phyloP scores from a whole-genome alignment of 129 eudicot genomes.

The Arctium lappa region DNA sequence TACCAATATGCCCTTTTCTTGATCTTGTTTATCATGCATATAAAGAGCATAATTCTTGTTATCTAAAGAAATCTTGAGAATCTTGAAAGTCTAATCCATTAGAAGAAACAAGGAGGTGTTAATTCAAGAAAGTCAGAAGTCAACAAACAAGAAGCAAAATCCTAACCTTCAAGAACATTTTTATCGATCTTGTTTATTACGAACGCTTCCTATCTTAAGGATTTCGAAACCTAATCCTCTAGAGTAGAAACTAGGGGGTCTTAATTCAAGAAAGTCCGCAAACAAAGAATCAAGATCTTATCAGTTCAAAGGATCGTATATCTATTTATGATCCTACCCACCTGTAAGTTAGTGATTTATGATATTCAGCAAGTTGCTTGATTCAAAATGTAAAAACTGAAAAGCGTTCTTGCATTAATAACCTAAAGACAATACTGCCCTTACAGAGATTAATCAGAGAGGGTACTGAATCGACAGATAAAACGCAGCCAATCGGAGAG shows the following conservation, averaged over 20 bases:
- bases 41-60: neutral
- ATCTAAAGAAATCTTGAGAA: neutral
- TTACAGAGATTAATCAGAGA: conserved; percentile 26
- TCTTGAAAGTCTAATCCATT: conserved; percentile 21
- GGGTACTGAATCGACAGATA: conserved; percentile 27
- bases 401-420: conserved; percentile 34
- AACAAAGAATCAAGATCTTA: conserved; percentile 1
- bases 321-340: conserved; percentile 40
- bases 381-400: conserved; percentile 25
- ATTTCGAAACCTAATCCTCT: neutral
- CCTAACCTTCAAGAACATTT: conserved; percentile 1
- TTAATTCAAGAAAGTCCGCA: neutral
- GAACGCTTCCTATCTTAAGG: neutral
- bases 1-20: conserved; percentile 7
- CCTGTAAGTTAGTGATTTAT: conserved; percentile 32
- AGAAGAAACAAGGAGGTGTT: conserved; percentile 11
- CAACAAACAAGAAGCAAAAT: conserved; percentile 22
- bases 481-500: conserved; percentile 23
- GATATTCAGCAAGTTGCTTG: conserved; percentile 29
- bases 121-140: conserved; percentile 14
- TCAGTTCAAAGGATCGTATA: conserved; percentile 10
- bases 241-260: neutral
- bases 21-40: conserved; percentile 13
- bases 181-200: neutral
- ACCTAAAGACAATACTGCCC: conserved; percentile 22